Percentiles rank a stretch among this genome's conserved stretches.
Evolutionary conservation across 441 rosid species (phyloP).

Genomic region (Aquilaria agallochum): DNA sequence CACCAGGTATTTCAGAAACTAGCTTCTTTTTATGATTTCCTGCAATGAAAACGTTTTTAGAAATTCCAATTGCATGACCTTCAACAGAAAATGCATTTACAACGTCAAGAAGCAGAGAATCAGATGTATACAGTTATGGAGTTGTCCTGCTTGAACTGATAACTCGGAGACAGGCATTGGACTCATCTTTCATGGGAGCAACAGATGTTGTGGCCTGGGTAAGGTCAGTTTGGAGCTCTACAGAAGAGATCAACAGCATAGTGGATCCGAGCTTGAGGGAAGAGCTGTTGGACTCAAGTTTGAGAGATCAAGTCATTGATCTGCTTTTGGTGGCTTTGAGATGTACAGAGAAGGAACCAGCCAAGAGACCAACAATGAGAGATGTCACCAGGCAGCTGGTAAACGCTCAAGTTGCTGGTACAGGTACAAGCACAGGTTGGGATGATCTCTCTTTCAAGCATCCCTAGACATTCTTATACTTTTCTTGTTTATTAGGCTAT

Average conservation of each 20-base stretch:
- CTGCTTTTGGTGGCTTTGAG: slow-evolving; percentile 43
- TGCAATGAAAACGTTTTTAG: neutral
- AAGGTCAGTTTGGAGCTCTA: slow-evolving; percentile 30
- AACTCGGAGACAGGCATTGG: slow-evolving; percentile 54
- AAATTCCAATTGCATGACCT: neutral
- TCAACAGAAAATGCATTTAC: slow-evolving; percentile 65
- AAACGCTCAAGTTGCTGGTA: slow-evolving; percentile 16
- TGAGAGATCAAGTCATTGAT: slow-evolving; percentile 41
- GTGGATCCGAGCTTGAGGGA: slow-evolving; percentile 40
- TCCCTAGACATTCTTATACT: too few species aligned
- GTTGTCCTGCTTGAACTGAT: slow-evolving; percentile 72
- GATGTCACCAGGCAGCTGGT: slow-evolving; percentile 59
- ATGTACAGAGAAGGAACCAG: slow-evolving; percentile 55
- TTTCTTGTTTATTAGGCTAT: too few species aligned
- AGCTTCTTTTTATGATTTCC: neutral
- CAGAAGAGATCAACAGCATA: slow-evolving; percentile 31
- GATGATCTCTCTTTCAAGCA: too few species aligned
- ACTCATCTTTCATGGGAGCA: slow-evolving; percentile 38
- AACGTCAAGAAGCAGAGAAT: slow-evolving; percentile 45
- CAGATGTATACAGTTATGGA: slow-evolving; percentile 81
- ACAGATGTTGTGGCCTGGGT: slow-evolving; percentile 53
- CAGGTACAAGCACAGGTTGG: too few species aligned
- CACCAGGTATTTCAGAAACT: slow-evolving; percentile 49
- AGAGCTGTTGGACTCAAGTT: slow-evolving; percentile 39
- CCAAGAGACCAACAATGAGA: slow-evolving; percentile 63